These are phyloP conservation scores for Cryphonectria carpinicola DNA, from an alignment of 2,329 filamentous ascomycete genomes.

Conservation along the genomic window DNA sequence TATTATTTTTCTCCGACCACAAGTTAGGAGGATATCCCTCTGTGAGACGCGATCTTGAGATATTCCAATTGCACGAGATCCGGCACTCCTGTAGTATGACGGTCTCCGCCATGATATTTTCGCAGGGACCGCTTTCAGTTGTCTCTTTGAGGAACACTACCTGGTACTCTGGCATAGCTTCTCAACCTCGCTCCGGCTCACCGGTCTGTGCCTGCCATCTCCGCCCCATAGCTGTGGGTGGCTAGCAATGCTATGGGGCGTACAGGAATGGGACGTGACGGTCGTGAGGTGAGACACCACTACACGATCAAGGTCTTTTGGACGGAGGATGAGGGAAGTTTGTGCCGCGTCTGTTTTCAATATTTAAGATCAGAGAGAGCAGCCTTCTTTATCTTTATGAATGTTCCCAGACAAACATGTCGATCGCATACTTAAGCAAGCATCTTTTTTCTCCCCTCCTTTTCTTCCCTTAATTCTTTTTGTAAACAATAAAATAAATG, in stretches of 20 bases:
- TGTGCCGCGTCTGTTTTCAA: background rate
- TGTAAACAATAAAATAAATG: too few species aligned
- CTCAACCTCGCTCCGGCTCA: background rate
- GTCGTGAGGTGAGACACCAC: background rate
- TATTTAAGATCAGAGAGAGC: background rate
- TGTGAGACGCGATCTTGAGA: conserved; percentile 12
- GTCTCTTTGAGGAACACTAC: background rate
- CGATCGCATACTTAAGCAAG: background rate
- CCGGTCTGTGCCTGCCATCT: background rate
- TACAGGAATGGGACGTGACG: background rate
- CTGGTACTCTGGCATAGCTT: background rate
- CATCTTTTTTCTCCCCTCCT: background rate
- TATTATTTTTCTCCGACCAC: background rate
- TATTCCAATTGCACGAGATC: conserved; percentile 3
- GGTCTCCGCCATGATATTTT: background rate
- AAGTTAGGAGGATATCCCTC: background rate
- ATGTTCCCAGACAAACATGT: background rate
- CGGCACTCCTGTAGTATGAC: background rate
- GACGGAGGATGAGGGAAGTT: background rate
- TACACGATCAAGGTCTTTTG: background rate
- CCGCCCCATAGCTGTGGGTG: background rate
- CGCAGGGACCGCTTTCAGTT: background rate
- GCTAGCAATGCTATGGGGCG: background rate
- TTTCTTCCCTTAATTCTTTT: background rate
- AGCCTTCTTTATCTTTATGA: background rate